Evolutionary conservation across 2,329 filamentous ascomycete genomes (phyloP), one percentile per base, ranked within the genome.

Genomic region (Penicillium freii): DNA sequence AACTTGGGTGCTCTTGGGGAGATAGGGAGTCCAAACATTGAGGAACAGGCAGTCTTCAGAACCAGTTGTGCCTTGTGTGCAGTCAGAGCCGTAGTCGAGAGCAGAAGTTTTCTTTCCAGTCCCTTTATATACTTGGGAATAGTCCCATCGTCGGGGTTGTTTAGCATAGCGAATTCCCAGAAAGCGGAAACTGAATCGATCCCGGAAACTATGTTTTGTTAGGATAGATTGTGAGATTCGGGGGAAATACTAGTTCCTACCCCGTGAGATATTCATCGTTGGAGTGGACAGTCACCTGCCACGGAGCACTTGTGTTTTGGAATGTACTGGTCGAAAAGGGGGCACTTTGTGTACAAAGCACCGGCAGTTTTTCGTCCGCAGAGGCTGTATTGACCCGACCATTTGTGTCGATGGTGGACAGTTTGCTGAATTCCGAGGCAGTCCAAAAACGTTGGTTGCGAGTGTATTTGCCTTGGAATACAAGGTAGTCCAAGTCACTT

Each of bases 151-250:
- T 38, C 71, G 62, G 5, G 77, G 73, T 7, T 62, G 11, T 54
- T 73, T 70, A 15, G 79, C 79, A 59, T 80, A 81, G 4, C 75
- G 75, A 25, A 81, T 76, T 1, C 79, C 78, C 11, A 76, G 67
- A 62, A 81, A 81, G 17, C 77, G 75, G 60, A 81, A 81, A 7
- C 70, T 82, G 64, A 82, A 81, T 60, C 81, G 76, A 63, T 84
- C 82, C 8, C 81, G 75, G 62, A 78, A 82, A 0, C 82, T 68
- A 29, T 29, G 21, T 11, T 38, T 27, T 50, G 40, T 58, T 13
- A 54, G 38, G 11, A 21, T 8, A 6, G 2, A 17, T 9, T 34
- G 19, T 11, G 1, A 15, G 4, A 19, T 21, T 19, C 27, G 13
- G 5, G 9, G 15, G 4, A 10, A 10, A 11, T 21, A 19, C n/a